phyloP scores from a whole-genome alignment of 441 rosid species.

The Gossypium gossypioides region DNA sequence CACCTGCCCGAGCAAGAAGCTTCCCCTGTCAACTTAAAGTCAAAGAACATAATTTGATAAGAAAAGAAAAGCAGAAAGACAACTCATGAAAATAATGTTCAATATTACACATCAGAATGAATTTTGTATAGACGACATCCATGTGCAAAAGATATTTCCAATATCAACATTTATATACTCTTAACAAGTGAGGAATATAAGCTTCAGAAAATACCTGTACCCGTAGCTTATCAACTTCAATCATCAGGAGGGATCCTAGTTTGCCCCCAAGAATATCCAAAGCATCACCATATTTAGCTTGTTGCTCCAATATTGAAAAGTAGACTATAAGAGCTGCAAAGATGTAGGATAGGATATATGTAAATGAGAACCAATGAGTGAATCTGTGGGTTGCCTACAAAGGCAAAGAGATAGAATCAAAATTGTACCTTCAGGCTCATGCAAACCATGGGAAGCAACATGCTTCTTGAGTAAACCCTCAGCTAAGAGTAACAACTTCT shows the following conservation, averaged over 20 bases:
- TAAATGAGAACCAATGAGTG: neutral
- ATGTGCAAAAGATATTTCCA: neutral
- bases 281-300: constrained; percentile 71
- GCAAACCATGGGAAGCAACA: constrained; percentile 79
- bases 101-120: neutral
- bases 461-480: constrained; percentile 96
- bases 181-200: neutral
- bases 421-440: constrained; percentile 85
- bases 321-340: constrained; percentile 81
- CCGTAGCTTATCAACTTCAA: constrained; percentile 85
- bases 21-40: constrained; percentile 99
- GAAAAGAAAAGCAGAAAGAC: constrained; percentile 17
- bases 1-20: constrained; percentile 82
- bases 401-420: constrained; percentile 4
- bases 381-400: neutral
- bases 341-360: constrained; percentile 9
- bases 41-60: constrained; percentile 39
- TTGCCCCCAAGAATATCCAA: constrained; percentile 76
- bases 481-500: constrained; percentile 73
- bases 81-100: neutral
- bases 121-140: too few relatives aligned
- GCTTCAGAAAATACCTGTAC: constrained; percentile 64
- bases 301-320: constrained; percentile 85
- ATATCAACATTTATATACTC: neutral
- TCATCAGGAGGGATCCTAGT: constrained; percentile 77